phyloP scores from a whole-genome alignment of 768 basidiomycete species.

The Austroboletus eburneus region DNA sequence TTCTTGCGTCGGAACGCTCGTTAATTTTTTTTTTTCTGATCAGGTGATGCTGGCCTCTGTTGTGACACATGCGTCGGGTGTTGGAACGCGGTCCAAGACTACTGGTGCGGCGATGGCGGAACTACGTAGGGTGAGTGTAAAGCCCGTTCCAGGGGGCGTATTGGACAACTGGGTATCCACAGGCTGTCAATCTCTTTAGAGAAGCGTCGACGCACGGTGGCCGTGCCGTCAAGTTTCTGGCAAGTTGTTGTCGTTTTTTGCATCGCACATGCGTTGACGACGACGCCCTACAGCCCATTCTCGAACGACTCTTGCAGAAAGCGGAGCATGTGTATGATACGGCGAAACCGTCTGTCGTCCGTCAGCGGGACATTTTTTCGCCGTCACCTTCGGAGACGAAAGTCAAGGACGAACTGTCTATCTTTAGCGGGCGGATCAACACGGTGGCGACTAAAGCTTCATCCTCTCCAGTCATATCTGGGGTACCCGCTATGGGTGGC shows the following conservation, averaged over 20 bases:
- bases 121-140: constrained; percentile 36
- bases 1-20: neutral
- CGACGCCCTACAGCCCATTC: constrained; percentile 56
- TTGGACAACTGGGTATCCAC: neutral
- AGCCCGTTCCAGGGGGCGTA: neutral
- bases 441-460: constrained; percentile 49
- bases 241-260: too few species aligned
- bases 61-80: constrained; percentile 58
- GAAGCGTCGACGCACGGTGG: constrained; percentile 59
- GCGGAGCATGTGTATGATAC: constrained; percentile 51
- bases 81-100: constrained; percentile 51
- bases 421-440: constrained; percentile 74
- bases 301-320: constrained; percentile 57
- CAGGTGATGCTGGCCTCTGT: constrained; percentile 76
- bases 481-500: constrained; percentile 1
- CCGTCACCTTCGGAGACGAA: constrained; percentile 39
- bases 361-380: constrained; percentile 54
- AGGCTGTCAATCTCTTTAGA: constrained; percentile 62
- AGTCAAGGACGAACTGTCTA: constrained; percentile 64
- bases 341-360: constrained; percentile 42
- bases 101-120: constrained; percentile 68
- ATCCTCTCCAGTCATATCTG: constrained; percentile 22
- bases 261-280: too few species aligned
- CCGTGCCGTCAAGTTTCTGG: constrained; percentile 66
- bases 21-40: constrained; percentile 1